These are phyloP conservation scores for Globisporangium spiculum DNA, from an alignment of 352 stramenopile genomes.

Conservation along the genomic window DNA sequence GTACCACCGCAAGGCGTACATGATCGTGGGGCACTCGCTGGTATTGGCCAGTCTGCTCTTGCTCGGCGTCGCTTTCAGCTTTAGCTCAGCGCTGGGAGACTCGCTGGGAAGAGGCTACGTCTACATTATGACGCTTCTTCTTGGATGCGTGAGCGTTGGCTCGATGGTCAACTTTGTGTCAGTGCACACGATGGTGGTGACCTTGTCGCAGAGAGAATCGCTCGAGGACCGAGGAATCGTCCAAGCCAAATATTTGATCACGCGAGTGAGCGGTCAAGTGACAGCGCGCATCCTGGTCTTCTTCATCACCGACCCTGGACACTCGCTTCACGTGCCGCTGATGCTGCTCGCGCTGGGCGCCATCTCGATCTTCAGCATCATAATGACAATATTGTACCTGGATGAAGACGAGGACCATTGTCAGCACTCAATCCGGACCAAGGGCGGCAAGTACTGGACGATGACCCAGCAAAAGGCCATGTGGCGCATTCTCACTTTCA, in stretches of 20 bases:
- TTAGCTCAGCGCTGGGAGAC: not conserved
- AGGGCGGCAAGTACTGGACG: constrained; percentile 16
- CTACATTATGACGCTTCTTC: constrained; percentile 13
- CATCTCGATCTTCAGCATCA: constrained; percentile 12
- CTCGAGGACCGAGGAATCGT: constrained; percentile 16
- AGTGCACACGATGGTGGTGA: constrained; percentile 21
- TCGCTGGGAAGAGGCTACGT: constrained; percentile 6
- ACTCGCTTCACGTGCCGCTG: constrained; percentile 11
- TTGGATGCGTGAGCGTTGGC: constrained; percentile 17
- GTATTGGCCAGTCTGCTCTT: constrained; percentile 1
- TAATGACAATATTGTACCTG: constrained; percentile 8
- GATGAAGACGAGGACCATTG: constrained; percentile 11
- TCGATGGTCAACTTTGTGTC: constrained; percentile 24
- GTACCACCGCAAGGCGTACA: constrained; percentile 75
- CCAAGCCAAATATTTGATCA: constrained; percentile 22
- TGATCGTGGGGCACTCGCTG: constrained; percentile 43
- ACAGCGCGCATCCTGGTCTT: constrained; percentile 15
- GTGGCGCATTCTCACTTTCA: constrained; percentile 22
- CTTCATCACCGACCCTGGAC: not conserved
- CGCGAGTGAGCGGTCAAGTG: constrained; percentile 14
- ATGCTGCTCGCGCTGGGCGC: constrained; percentile 11
- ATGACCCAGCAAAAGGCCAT: constrained; percentile 26
- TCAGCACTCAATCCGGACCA: constrained; percentile 5
- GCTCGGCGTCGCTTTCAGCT: constrained; percentile 11
- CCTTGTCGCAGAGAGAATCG: constrained; percentile 18